These are phyloP conservation scores for Mycogone perniciosa DNA, from an alignment of 2,329 filamentous ascomycete genomes.

Conservation along the genomic window DNA sequence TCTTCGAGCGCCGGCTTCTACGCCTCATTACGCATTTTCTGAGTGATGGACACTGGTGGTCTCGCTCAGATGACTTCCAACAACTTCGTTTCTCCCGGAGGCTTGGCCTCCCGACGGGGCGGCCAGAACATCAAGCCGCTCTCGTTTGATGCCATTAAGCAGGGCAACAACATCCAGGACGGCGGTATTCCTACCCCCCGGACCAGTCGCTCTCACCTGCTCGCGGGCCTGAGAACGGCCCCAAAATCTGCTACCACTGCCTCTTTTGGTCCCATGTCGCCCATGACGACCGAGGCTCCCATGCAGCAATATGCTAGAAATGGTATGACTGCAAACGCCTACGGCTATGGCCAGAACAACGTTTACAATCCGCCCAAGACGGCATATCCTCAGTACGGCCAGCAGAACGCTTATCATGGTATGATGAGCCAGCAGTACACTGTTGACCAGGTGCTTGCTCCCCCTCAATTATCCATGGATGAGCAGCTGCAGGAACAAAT, in stretches of 20 bases:
- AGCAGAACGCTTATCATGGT: conserved; percentile 26
- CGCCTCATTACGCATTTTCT: conserved; percentile 19
- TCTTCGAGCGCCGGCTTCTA: conserved; percentile 2
- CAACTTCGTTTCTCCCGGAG: conserved; percentile 65
- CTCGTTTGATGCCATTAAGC: conserved; percentile 66
- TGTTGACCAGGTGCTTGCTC: conserved; percentile 82
- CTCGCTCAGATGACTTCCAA: conserved; percentile 98
- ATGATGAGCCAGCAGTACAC: conserved; percentile 52
- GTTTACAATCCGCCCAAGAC: conserved; percentile 50
- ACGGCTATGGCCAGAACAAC: conserved; percentile 37
- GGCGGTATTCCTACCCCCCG: conserved; percentile 73
- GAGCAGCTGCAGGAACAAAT: conserved; percentile 65
- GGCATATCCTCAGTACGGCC: conserved; percentile 45
- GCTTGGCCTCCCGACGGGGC: conserved; percentile 78
- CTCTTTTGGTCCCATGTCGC: conserved; percentile 64
- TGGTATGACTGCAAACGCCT: conserved; percentile 38
- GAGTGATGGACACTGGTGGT: conserved; percentile 90
- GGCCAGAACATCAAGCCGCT: conserved; percentile 86
- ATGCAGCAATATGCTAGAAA: conserved; percentile 38
- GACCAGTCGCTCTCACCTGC: conserved; percentile 88
- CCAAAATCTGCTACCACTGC: conserved; percentile 76
- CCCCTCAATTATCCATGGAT: conserved; percentile 71
- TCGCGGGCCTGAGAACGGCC: conserved; percentile 87
- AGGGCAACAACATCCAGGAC: conserved; percentile 61
- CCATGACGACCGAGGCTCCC: conserved; percentile 33